Base-by-base conservation (phyloP, 2,329 filamentous ascomycete species). In the Cordyceps tenuipes region DNA sequence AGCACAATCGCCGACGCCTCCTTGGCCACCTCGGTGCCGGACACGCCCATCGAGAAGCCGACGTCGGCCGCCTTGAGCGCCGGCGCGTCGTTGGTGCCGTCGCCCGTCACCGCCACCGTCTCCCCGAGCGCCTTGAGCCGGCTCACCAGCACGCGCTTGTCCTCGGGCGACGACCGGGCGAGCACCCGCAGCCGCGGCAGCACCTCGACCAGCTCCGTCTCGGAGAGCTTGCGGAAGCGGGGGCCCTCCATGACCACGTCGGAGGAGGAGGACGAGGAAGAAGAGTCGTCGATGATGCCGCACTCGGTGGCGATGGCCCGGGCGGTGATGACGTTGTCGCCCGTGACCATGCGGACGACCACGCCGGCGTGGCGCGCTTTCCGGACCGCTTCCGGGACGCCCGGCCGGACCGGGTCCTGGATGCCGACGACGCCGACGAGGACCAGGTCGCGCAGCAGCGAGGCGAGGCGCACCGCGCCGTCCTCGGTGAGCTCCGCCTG, bases 251-350 rank as follows among this genome's bases (percentile, higher is more conserved):
- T 87, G 53, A 85, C 82, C 62, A 86, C 29, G 10, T 75, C 17
- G 71, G 64, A 80, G 71, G 75, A 15, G 72, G 64, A 23, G 4
- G 23, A 23, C 2, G 23, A 23, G 4, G 23, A 23, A 23, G 23
- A 23, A 23, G 23, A 23, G 23, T n/a, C n/a, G 23, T 23, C 80
- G 71, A 80, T 80, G 61, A 91, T 89, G 59, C 89, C 87, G 65
- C 89, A 90, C 62, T 90, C 86, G 9, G 76, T 79, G 2, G 88
- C 87, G 65, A 91, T 91, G 3, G 88, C 88, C 55, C 82, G 83
- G 9, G 87, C 88, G 23, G 88, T 91, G 21, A 84, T 61, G 43
- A 56, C 74, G 66, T 89, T 89, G 72, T 89, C 86, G 65, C 84
- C 86, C 41, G 86, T 89, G 54, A 89, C 86, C 86, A 89, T 89